A percentile compares a stretch with the other conserved stretches of the same genome.
Conservation (phyloP, 805 yeast species). For the Candida ponderosae region DNA sequence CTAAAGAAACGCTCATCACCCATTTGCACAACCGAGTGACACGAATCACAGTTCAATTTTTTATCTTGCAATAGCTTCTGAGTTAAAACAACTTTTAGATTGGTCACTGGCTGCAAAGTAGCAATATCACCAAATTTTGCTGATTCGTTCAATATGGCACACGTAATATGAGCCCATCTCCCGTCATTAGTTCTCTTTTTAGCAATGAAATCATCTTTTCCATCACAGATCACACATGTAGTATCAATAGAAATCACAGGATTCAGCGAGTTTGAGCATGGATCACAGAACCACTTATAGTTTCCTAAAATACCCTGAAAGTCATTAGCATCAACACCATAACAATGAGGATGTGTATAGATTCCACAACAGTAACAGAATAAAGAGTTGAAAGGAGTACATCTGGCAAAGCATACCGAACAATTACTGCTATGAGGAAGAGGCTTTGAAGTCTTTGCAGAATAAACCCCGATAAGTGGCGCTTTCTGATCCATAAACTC, state of each 20-base stretch:
- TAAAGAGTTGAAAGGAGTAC: constrained; percentile 31
- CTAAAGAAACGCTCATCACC: constrained; percentile 38
- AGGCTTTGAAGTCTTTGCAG: constrained; percentile 1
- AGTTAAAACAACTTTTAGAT: constrained; percentile 22
- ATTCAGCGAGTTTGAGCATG: constrained; percentile 62
- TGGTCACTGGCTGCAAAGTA: constrained; percentile 39
- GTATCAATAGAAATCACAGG: constrained; percentile 52
- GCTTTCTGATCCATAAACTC: constrained; percentile 3
- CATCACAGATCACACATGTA: constrained; percentile 57
- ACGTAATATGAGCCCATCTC: constrained; percentile 71
- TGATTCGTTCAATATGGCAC: constrained; percentile 52
- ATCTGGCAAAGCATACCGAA: constrained; percentile 45
- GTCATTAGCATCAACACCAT: constrained; percentile 35
- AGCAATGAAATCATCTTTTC: constrained; percentile 18
- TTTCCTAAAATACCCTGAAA: constrained; percentile 7
- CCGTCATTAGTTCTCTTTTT: constrained; percentile 59
- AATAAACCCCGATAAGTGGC: constrained; percentile 9
- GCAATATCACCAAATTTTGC: constrained; percentile 33
- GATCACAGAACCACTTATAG: constrained; percentile 73
- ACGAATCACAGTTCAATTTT: constrained; percentile 40
- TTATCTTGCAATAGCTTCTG: constrained; percentile 23
- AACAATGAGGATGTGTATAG: constrained; percentile 63
- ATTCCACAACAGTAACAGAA: constrained; percentile 62
- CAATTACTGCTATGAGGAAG: constrained; percentile 29
- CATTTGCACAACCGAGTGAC: constrained; percentile 48